phyloP scores from a whole-genome alignment of 2,329 filamentous ascomycete genomes.

The Phyllosticta capitalensis region DNA sequence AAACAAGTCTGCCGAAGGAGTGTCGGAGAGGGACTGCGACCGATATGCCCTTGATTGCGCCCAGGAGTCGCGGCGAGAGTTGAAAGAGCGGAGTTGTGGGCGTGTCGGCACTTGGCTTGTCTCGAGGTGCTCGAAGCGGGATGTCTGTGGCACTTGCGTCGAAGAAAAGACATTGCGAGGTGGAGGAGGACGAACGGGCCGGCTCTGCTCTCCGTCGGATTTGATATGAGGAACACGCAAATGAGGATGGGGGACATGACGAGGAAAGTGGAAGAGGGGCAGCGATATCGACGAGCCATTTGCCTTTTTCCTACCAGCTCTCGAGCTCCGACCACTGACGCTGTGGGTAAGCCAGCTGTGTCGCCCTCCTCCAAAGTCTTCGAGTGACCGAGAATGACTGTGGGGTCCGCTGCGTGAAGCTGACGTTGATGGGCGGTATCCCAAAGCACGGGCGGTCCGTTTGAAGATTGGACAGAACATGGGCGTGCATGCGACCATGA shows the following conservation, averaged over 20 bases:
- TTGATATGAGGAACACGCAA: neutral
- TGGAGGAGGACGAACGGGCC: neutral
- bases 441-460: neutral
- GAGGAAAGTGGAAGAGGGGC: neutral
- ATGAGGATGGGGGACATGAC: neutral
- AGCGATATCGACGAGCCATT: neutral
- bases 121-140: neutral
- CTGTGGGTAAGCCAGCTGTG: neutral
- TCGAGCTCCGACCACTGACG: neutral
- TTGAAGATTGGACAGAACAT: constrained; percentile 4
- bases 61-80: neutral
- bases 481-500: constrained; percentile 7
- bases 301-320: neutral
- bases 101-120: neutral
- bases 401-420: neutral
- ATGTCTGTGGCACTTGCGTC: neutral
- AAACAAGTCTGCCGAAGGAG: neutral
- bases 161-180: neutral
- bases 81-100: neutral
- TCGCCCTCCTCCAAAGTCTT: neutral
- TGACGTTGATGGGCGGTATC: neutral
- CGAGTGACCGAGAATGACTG: neutral
- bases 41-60: neutral
- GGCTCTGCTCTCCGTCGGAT: neutral
- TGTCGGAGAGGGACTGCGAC: neutral